These are phyloP conservation scores for Ganoderma multipileum DNA, from an alignment of 1,284 basidiomycete genomes.

Conservation along the genomic window DNA sequence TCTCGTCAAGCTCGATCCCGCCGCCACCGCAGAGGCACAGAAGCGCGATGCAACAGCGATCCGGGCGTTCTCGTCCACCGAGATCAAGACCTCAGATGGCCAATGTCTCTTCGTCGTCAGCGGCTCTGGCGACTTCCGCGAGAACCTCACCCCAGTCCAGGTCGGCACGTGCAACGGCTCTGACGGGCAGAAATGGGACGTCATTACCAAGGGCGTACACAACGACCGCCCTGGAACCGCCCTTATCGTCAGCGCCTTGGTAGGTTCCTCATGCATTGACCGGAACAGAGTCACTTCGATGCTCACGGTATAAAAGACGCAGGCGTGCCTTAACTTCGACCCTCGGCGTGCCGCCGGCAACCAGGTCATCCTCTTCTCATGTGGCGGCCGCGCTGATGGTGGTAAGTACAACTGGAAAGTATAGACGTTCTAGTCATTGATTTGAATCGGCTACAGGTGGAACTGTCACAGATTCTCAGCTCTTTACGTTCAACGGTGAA, in stretches of 20 bases:
- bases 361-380: conserved; percentile 16
- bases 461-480: conserved; percentile 15
- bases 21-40: conserved; percentile 12
- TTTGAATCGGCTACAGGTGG: neutral
- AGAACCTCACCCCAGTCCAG: conserved; percentile 15
- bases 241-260: conserved; percentile 12
- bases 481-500: conserved; percentile 15
- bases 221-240: conserved; percentile 10
- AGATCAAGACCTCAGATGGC: conserved; percentile 15
- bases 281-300: neutral
- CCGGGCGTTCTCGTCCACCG: conserved; percentile 8
- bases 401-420: conserved; percentile 1
- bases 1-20: conserved; percentile 7
- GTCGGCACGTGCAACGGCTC: conserved; percentile 12
- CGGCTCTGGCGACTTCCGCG: conserved; percentile 16
- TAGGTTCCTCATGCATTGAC: neutral
- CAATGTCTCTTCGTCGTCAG: conserved; percentile 13
- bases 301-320: neutral
- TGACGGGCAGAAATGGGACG: conserved; percentile 14
- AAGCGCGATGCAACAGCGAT: conserved; percentile 14
- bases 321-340: conserved; percentile 20
- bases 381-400: conserved; percentile 19
- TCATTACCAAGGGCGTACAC: conserved; percentile 14
- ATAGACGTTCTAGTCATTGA: too few species aligned
- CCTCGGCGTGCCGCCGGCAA: conserved; percentile 14